Evolutionary conservation across 108 stramenopile species (phyloP), one percentile per base, ranked within the genome.

Genomic region (Mayamaea pseudoterrestris): DNA sequence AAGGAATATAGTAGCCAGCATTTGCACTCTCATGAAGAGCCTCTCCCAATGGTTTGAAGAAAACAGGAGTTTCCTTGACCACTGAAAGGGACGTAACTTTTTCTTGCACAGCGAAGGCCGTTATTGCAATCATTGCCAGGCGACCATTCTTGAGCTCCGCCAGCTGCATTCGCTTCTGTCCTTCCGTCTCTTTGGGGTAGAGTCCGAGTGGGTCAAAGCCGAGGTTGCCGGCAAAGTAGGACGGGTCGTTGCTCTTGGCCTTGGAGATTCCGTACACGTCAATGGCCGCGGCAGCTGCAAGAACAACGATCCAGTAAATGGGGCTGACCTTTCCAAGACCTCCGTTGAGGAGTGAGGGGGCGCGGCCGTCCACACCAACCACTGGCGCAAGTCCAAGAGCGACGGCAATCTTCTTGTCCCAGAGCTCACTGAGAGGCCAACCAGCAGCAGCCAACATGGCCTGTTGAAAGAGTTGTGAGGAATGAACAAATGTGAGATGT

Each of bases 91-190:
- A 65, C 17, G 53, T 52, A 3, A 83, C 78, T 44, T 69, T 66
- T 56, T 92, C 90, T 50, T 87, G 81, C 14, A 83, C 46, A 7
- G 90, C 90, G 55, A 85, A 92, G 1, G 68, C 76, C 34, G 79
- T 65, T 27, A 92, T 71, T 44, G 90, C 90, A 62, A 92, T 76
- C 90, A 92, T 92, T 26, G 90, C 90, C 28, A 92, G 49, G 30
- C 93, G 80, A 40, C 93, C 93, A 61, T 93, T 90, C 74, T 93
- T 93, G 53, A 93, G 66, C 55, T 93, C 93, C 5, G 77, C 66
- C 18, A 65, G 40, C 51, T 85, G 69, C 80, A 90, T 80, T 41
- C 69, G 44, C 47, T 60, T 42, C 44, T 81, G 63, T 2, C 64
- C 85, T 0, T 60, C 69, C 26, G 61, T 57, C 30, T 61, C 62